Percentiles rank a stretch among this genome's conserved stretches.
phyloP scores from a whole-genome alignment of 2,329 filamentous ascomycete genomes.

The Botrytis cinerea region DNA sequence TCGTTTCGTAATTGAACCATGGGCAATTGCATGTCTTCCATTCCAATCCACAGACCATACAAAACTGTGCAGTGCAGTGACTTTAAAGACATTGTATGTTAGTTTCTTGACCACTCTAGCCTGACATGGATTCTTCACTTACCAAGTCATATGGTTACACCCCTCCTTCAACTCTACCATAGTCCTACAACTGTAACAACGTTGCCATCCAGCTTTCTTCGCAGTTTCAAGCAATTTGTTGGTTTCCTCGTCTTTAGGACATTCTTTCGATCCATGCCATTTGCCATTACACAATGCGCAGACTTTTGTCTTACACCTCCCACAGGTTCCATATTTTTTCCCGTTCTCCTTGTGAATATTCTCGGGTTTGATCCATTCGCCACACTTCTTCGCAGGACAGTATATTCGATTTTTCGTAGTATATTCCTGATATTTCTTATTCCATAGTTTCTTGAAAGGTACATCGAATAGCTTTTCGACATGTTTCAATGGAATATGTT shows the following conservation, averaged over 20 bases:
- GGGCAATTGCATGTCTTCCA: conserved; percentile 86
- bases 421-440: conserved; percentile 76
- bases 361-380: conserved; percentile 75
- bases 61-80: conserved; percentile 81
- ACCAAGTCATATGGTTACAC: conserved; percentile 89
- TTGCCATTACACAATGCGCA: conserved; percentile 73
- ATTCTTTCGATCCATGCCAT: conserved; percentile 70
- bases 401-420: conserved; percentile 75
- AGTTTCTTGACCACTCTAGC: conserved; percentile 22
- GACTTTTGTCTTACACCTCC: conserved; percentile 70
- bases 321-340: conserved; percentile 69
- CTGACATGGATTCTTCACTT: conserved; percentile 42
- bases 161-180: conserved; percentile 80
- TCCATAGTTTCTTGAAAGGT: conserved; percentile 78
- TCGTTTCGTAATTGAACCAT: conserved; percentile 68
- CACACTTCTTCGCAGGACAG: conserved; percentile 72
- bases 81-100: conserved; percentile 44
- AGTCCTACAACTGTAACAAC: conserved; percentile 71
- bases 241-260: conserved; percentile 70
- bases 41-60: conserved; percentile 78
- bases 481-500: conserved; percentile 73
- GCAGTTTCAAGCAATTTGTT: conserved; percentile 64
- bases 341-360: conserved; percentile 63
- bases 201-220: conserved; percentile 70
- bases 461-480: conserved; percentile 74